Evolutionary conservation across 2,329 filamentous ascomycete species (phyloP), one percentile per base, ranked within the genome.

Genomic region (Bipolaris bicolor): DNA sequence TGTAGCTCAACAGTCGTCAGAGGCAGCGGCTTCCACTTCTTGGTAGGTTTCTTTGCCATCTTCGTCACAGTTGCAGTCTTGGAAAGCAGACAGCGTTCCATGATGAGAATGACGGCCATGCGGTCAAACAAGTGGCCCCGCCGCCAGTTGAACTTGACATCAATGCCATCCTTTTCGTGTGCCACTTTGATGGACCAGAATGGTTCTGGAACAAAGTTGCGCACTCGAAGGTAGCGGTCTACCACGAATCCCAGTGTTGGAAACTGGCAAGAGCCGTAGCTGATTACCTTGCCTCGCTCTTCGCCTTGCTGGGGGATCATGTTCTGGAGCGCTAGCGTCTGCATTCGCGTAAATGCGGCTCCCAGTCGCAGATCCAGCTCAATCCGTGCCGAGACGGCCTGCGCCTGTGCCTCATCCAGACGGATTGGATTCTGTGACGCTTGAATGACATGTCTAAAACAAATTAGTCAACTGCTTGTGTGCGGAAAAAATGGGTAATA

Each of bases 231-330:
- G 75, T 98, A 99, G 46, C 94, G 87, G 76, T 99, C 95, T 6
- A 99, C 95, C 1, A 99, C 94, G 65, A 99, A 99, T 0, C 95
- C 95, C 5, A 99, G 82, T 0, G 95, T 98, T 1, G 95, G 95
- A 69, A 99, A 99, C 74, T 99, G 95, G 65, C 95, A 99, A 3
- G 93, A 97, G 86, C 91, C 92, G 71, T 97, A 97, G 75, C 92
- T 96, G 48, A 97, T 84, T 1, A 90, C 79, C 39, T 75, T 76
- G 53, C 86, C 81, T 1, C 87, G 81, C 45, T 87, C 81, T 39
- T 85, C 81, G 58, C 96, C 78, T 1, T 85, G 83, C 0, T 85
- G 61, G 2, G 69, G 88, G 7, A 91, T 88, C 26, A 97, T 81
- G 0, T 83, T 77, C 60, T 90, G 87, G n/a, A 99, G 82, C 60